phyloP scores from a whole-genome alignment of 805 yeast species.

The Kodamaea sagamina region DNA sequence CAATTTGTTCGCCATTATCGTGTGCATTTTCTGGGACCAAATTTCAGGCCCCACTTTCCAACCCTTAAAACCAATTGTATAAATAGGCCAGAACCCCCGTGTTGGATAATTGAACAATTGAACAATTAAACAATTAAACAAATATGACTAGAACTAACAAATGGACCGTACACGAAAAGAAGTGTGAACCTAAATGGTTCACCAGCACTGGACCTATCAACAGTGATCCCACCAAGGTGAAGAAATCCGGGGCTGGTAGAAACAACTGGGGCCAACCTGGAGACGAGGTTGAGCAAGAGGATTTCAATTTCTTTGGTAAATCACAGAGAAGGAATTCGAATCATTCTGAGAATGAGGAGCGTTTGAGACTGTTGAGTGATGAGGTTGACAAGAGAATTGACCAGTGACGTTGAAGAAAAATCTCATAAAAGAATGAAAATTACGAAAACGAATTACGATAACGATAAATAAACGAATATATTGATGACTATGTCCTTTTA shows the following conservation, averaged over 20 bases:
- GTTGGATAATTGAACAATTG: too few relatives aligned
- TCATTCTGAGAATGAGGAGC: conserved; percentile 36
- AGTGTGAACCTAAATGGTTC: conserved; percentile 68
- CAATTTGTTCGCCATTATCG: background rate
- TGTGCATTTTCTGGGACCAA: background rate
- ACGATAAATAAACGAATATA: conserved; percentile 2
- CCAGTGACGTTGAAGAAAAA: background rate
- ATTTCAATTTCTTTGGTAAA: conserved; percentile 27
- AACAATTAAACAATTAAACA: conserved; percentile 2
- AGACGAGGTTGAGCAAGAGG: conserved; percentile 67
- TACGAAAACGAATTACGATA: background rate
- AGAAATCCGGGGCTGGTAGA: conserved; percentile 84
- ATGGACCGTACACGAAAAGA: conserved; percentile 68
- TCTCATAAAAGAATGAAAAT: background rate
- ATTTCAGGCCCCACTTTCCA: conserved; percentile 5
- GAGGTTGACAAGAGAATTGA: conserved; percentile 19
- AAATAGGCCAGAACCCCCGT: conserved; percentile 7
- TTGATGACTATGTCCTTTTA: too few relatives aligned
- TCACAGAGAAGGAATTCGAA: conserved; percentile 43
- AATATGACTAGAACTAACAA: conserved; percentile 77
- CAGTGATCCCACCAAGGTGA: conserved; percentile 71
- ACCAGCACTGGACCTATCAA: conserved; percentile 72
- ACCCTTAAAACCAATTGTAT: conserved; percentile 3
- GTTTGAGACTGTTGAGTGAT: conserved; percentile 24
- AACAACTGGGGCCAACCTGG: conserved; percentile 87